Evolutionary conservation across 208 protist genomes (phyloP).

Genomic region (Vickermania spadyakhi): DNA sequence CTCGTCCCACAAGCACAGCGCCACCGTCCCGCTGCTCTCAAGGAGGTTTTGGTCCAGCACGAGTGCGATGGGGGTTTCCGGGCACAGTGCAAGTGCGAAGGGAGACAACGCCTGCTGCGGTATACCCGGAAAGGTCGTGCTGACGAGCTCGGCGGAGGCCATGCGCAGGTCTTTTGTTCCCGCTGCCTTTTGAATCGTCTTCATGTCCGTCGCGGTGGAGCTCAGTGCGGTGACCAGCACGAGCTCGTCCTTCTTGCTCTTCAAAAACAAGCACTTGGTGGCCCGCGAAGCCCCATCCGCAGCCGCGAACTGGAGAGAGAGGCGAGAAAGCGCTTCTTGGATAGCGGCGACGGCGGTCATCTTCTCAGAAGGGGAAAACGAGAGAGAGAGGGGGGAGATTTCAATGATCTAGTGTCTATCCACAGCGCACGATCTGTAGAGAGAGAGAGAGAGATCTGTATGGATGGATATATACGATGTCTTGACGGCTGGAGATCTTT

Average conservation of each 20-base stretch:
- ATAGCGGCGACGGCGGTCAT: slow-evolving; percentile 63
- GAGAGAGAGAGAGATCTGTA: too few species aligned
- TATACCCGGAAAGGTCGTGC: slow-evolving; percentile 5
- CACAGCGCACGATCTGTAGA: too few species aligned
- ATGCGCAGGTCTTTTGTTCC: slow-evolving; percentile 78
- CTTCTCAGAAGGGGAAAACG: slow-evolving; percentile 63
- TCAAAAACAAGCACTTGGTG: slow-evolving; percentile 87
- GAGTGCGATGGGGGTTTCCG: slow-evolving; percentile 44
- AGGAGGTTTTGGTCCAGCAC: slow-evolving; percentile 60
- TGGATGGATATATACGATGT: too few species aligned
- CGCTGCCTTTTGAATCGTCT: slow-evolving; percentile 55
- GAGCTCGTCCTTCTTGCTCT: slow-evolving; percentile 85
- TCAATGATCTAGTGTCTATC: too few species aligned
- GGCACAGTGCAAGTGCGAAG: slow-evolving; percentile 72
- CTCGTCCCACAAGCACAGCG: slow-evolving; percentile 80
- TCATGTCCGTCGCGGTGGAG: slow-evolving; percentile 68
- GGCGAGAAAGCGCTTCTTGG: slow-evolving; percentile 13
- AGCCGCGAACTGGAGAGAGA: neutral
- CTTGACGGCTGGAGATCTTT: too few species aligned
- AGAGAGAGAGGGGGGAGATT: too few species aligned
- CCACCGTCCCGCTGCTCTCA: slow-evolving; percentile 27
- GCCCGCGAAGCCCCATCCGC: slow-evolving; percentile 16
- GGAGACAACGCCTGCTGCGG: slow-evolving; percentile 58
- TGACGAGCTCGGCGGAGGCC: slow-evolving; percentile 51
- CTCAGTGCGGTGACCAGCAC: slow-evolving; percentile 65